These are phyloP conservation scores for Hippophae gyantsensis DNA, from an alignment of 306 rosid species.

Conservation along the genomic window DNA sequence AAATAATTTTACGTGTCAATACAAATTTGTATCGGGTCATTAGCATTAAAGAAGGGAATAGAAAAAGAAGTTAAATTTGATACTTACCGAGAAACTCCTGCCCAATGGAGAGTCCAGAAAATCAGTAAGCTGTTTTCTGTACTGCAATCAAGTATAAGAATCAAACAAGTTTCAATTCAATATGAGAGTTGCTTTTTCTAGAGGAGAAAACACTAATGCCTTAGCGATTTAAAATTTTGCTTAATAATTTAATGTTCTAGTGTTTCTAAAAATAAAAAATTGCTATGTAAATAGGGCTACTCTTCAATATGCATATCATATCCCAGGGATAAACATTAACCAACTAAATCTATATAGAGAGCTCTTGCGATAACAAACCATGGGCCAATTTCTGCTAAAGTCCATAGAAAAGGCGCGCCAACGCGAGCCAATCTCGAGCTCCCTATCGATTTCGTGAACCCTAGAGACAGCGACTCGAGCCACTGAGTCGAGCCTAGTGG, in stretches of 20 bases:
- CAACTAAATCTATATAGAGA: too few species aligned
- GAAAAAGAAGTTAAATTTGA: background rate
- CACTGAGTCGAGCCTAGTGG: conserved; percentile 35
- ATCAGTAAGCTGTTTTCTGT: conserved; percentile 55
- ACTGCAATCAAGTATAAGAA: conserved; percentile 48
- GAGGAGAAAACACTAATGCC: too few species aligned
- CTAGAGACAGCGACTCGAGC: conserved; percentile 46
- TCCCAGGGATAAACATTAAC: background rate
- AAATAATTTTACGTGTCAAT: background rate
- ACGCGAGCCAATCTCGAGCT: conserved; percentile 58
- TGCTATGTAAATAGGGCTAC: background rate
- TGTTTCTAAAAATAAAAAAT: background rate
- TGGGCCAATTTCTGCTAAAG: conserved; percentile 67
- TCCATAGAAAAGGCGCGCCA: conserved; percentile 69
- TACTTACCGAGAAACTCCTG: conserved; percentile 54
- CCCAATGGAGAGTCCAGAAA: conserved; percentile 67
- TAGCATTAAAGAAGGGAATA: background rate
- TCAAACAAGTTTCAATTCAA: background rate
- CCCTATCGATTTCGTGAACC: conserved; percentile 78
- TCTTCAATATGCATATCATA: background rate
- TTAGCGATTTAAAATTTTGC: too few species aligned
- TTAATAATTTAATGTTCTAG: too few species aligned
- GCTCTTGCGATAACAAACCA: conserved; percentile 28
- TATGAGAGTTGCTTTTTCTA: too few species aligned
- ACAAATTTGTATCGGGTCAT: background rate